phyloP scores from a whole-genome alignment of 1,139 yeast species.

The Eremothecium gossypii region DNA sequence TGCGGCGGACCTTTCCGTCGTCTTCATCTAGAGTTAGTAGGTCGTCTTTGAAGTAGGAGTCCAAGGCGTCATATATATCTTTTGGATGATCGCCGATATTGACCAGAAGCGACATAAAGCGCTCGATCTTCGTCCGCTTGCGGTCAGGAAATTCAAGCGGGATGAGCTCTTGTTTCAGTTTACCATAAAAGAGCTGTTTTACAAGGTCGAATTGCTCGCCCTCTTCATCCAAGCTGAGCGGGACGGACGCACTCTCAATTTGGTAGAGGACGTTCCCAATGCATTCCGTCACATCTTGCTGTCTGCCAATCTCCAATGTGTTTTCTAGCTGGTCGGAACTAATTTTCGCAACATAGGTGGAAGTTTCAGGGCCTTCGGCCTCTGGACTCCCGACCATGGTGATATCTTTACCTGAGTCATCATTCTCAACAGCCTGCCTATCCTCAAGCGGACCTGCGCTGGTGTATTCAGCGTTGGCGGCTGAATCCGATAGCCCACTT shows the following conservation, averaged over 20 bases:
- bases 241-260: constrained; percentile 80
- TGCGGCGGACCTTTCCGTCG: constrained; percentile 58
- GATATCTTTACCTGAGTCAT: background rate
- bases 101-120: constrained; percentile 73
- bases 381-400: background rate
- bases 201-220: constrained; percentile 77
- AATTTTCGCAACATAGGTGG: constrained; percentile 34
- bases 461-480: too few relatives aligned
- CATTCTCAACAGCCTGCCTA: too few relatives aligned
- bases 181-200: constrained; percentile 73
- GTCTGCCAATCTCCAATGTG: constrained; percentile 75
- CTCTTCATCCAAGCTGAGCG: constrained; percentile 54
- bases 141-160: constrained; percentile 29
- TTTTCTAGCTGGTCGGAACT: constrained; percentile 58
- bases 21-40: constrained; percentile 61
- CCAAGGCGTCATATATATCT: constrained; percentile 83
- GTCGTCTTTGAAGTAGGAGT: constrained; percentile 66
- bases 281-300: constrained; percentile 96
- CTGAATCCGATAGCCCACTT: too few relatives aligned
- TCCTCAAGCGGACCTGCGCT: too few relatives aligned
- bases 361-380: constrained; percentile 9
- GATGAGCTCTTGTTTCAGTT: constrained; percentile 46
- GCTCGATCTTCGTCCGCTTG: constrained; percentile 55
- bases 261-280: constrained; percentile 92
- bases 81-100: constrained; percentile 84